Evolutionary conservation across 129 eudicot species (phyloP).

Genomic region (Oenanthe sinensis): DNA sequence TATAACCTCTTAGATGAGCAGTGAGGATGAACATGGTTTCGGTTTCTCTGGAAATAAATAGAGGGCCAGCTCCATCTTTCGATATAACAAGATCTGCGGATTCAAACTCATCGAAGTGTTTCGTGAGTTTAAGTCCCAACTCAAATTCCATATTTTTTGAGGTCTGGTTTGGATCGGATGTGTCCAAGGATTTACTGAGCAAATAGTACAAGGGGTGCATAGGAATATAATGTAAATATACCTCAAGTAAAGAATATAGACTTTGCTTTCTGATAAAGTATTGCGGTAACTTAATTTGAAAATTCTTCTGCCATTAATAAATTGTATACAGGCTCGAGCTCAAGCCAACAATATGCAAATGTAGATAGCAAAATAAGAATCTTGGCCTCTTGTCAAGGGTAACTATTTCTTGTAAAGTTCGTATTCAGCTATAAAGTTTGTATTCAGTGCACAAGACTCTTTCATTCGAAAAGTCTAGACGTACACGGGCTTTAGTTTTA

Average conservation of each 20-base stretch:
- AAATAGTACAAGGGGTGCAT: not conserved
- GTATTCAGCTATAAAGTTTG: not conserved
- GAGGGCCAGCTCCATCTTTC: constrained; percentile 27
- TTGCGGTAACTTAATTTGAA: not conserved
- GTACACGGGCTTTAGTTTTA: not conserved
- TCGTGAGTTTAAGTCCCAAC: constrained; percentile 28
- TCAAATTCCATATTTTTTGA: constrained; percentile 24
- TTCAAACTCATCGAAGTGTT: constrained; percentile 19
- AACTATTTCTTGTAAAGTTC: not conserved
- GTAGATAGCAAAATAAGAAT: not conserved
- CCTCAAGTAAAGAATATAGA: constrained; percentile 5
- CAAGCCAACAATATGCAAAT: not conserved
- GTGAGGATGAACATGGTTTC: constrained; percentile 36
- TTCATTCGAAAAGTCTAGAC: not conserved
- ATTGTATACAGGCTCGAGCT: not conserved
- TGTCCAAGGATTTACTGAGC: not conserved
- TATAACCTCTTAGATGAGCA: constrained; percentile 35
- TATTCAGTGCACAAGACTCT: not conserved
- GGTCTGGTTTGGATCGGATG: constrained; percentile 1
- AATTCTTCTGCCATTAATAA: not conserved
- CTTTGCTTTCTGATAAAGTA: constrained; percentile 8
- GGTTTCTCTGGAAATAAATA: constrained; percentile 33
- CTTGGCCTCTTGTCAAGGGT: not conserved
- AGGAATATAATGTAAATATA: not conserved
- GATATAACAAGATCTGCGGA: constrained; percentile 16